These are phyloP conservation scores for Xylogone sp. DNA, from an alignment of 2,329 filamentous ascomycete species.

Conservation along the genomic window DNA sequence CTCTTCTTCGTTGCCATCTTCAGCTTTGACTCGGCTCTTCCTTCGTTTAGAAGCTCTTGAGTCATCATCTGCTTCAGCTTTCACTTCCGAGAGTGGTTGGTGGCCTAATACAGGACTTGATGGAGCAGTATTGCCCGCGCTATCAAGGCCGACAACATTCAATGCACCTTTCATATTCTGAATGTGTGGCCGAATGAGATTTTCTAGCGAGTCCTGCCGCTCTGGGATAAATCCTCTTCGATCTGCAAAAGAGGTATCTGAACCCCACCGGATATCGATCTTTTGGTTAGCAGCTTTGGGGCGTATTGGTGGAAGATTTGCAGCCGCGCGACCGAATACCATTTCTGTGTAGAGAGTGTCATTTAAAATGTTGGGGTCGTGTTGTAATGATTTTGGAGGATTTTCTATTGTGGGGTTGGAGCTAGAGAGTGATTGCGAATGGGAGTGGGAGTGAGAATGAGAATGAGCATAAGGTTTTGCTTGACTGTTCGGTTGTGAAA, in stretches of 20 bases:
- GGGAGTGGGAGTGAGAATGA: not conserved
- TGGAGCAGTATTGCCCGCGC: conserved; percentile 55
- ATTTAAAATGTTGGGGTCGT: not conserved
- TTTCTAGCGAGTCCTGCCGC: conserved; percentile 54
- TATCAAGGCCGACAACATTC: conserved; percentile 36
- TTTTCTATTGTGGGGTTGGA: no score
- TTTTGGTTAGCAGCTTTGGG: conserved; percentile 29
- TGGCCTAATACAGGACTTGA: conserved; percentile 45
- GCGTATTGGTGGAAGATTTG: not conserved
- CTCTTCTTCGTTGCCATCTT: conserved; percentile 38
- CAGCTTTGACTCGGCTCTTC: conserved; percentile 49
- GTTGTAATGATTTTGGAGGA: no score
- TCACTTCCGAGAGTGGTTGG: conserved; percentile 15
- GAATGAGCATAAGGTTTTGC: not conserved
- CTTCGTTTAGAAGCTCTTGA: conserved; percentile 47
- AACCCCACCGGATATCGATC: conserved; percentile 57
- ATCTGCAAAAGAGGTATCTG: conserved; percentile 59
- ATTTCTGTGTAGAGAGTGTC: conserved; percentile 21
- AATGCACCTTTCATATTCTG: conserved; percentile 52
- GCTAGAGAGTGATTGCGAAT: not conserved
- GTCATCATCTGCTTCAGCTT: conserved; percentile 35
- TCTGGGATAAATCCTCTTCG: conserved; percentile 56
- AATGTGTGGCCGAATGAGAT: conserved; percentile 51
- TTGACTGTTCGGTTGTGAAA: not conserved
- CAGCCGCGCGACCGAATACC: conserved; percentile 17